These are phyloP conservation scores for Rhizopogon salebrosus DNA, from an alignment of 768 basidiomycete species.

Conservation along the genomic window DNA sequence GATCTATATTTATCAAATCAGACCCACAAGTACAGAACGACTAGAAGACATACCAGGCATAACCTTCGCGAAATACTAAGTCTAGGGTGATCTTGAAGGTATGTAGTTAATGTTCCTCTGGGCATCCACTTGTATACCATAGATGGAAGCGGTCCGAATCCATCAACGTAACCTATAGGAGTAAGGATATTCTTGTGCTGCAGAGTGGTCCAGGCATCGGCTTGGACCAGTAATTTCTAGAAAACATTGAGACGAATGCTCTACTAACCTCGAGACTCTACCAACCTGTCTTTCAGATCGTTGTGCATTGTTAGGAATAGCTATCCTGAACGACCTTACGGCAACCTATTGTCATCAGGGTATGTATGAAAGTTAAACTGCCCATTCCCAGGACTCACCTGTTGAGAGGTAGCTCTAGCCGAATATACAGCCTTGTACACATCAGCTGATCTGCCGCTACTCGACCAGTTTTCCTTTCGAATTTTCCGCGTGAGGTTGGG, in stretches of 20 bases:
- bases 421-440: not conserved
- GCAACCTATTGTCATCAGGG: not conserved
- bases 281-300: not conserved
- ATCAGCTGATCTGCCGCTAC: not conserved
- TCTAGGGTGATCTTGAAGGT: slow-evolving; percentile 3
- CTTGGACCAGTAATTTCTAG: not conserved
- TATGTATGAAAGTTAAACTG: too few species aligned
- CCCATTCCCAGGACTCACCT: not conserved
- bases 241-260: not conserved
- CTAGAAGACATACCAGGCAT: slow-evolving; percentile 7
- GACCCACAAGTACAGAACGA: not conserved
- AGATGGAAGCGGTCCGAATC: slow-evolving; percentile 17
- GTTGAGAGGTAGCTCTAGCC: not conserved
- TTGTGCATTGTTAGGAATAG: not conserved
- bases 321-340: not conserved
- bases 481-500: not conserved
- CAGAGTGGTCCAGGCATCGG: not conserved
- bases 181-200: slow-evolving; percentile 13
- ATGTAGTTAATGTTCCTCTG: slow-evolving; percentile 16
- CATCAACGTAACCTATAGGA: slow-evolving; percentile 11
- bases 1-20: not conserved
- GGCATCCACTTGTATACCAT: slow-evolving; percentile 22
- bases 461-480: not conserved
- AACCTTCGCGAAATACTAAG: slow-evolving; percentile 6
- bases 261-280: not conserved